These are phyloP conservation scores for Zelonia costaricensis DNA, from an alignment of 208 protist genomes.

Conservation along the genomic window DNA sequence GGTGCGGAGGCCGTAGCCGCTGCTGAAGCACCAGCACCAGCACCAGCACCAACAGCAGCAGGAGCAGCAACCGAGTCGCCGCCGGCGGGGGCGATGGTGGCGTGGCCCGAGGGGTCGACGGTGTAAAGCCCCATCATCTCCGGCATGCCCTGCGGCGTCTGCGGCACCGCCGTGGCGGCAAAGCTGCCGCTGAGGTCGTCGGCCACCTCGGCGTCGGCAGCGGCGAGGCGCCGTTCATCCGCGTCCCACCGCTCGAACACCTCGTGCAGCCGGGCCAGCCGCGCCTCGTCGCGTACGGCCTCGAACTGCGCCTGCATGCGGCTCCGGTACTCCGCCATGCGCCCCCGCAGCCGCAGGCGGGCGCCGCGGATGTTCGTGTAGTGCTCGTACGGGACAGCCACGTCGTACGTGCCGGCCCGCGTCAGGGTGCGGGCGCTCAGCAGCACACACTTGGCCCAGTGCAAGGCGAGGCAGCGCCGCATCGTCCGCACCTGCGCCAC, in stretches of 20 bases:
- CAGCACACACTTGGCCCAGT: constrained; percentile 58
- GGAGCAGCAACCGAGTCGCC: no score
- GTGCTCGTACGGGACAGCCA: constrained; percentile 42
- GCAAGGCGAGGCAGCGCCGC: constrained; percentile 46
- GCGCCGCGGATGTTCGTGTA: constrained; percentile 36
- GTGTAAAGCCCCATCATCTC: constrained; percentile 1
- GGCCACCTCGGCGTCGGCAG: constrained; percentile 8
- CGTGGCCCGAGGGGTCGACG: constrained; percentile 1
- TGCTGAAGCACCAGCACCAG: no score
- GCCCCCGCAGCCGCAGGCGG: constrained; percentile 29
- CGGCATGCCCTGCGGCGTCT: constrained; percentile 8
- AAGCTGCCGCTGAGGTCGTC: constrained; percentile 11
- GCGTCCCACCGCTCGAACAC: constrained; percentile 17
- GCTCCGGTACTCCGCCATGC: constrained; percentile 24
- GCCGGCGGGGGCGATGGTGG: background rate
- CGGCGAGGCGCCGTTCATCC: constrained; percentile 12
- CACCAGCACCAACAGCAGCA: no score
- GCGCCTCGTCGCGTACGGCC: constrained; percentile 5
- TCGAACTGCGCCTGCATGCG: constrained; percentile 11
- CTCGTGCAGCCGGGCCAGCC: constrained; percentile 10
- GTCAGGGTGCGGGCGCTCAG: constrained; percentile 48
- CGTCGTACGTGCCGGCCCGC: constrained; percentile 32
- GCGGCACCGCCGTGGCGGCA: constrained; percentile 11
- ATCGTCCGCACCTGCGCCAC: constrained; percentile 34
- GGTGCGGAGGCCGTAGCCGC: no score